Conservation (phyloP, 2,329 filamentous ascomycete genomes). For the Trichoderma atrobrunneum region DNA sequence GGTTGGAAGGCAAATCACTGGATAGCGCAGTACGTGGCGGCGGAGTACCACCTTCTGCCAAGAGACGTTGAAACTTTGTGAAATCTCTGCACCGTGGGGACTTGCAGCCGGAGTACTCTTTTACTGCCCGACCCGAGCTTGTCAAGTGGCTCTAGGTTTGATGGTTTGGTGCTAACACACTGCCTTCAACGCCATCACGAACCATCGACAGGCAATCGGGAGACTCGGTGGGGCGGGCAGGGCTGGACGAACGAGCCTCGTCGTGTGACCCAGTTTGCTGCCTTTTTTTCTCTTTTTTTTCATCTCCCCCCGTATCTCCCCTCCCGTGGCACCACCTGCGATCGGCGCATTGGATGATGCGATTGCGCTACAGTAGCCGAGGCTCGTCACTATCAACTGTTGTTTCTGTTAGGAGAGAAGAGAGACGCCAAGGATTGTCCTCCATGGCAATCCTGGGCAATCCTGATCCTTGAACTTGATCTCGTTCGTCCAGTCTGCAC, state of each 20-base stretch:
- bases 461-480: neutral
- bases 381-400: neutral
- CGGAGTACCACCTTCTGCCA: neutral
- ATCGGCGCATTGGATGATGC: neutral
- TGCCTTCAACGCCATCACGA: neutral
- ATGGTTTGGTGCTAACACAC: neutral
- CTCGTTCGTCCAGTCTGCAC: neutral
- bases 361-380: neutral
- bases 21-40: neutral
- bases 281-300: neutral
- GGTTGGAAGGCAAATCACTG: neutral
- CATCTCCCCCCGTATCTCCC: neutral
- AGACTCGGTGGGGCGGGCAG: neutral
- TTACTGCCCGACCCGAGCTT: neutral
- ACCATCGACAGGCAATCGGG: neutral
- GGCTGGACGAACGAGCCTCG: neutral
- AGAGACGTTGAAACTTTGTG: too few species aligned
- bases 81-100: neutral
- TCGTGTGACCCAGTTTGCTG: neutral
- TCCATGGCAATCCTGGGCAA: neutral
- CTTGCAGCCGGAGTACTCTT: neutral
- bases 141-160: neutral
- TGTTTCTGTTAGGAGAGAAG: neutral
- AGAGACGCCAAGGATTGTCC: neutral
- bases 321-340: neutral